Evolutionary conservation across 1,284 basidiomycete species (phyloP), one percentile per base, ranked within the genome.

Genomic region (Phenoliferia sp.): DNA sequence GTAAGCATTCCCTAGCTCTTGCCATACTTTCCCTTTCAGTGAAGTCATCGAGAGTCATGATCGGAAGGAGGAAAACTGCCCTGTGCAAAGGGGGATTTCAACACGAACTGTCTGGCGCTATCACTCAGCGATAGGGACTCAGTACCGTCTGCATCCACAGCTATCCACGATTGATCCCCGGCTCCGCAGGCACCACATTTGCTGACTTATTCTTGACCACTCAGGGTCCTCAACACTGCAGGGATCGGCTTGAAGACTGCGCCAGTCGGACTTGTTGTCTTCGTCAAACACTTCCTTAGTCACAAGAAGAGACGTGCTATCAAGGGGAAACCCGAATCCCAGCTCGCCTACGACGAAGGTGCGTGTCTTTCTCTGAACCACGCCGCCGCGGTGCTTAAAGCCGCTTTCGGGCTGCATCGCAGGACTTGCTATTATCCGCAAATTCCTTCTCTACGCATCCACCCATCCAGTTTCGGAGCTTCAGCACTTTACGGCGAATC

Each of bases 401-500:
- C 61, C 61, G 2, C 19, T 62, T 19, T 35, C 65, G 17, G 33
- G 36, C 39, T 72, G 68, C 44, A 66, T 62, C 48, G 66, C 64
- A 67, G 73, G 71, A 2, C 61, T 75, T 36, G 66, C 66, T 33
- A 74, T 76, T 56, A 68, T 76, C 31, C 36, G 64, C 3, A 62
- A 67, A 17, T 76, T 76, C 62, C 59, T 76, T 4, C 61, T 64
- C 15, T 73, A 70, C 31, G 69, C 74, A 3, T 65, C 71, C 4
- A 72, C 56, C 5, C 68, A 69, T 32, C 60, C 69, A 0, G 77
- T 82, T 12, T 80, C 79, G 62, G 79, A 81, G 59, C 76, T 81
- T 22, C 81, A 82, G 68, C 74, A 75, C 6, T 82, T 80, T 67
- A 80, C 80, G 2, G 79, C 78, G 2, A 79, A 78, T 73, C 69